Evolutionary conservation across 2,329 filamentous ascomycete genomes (phyloP).

Genomic region (Rhynchosporium secalis): DNA sequence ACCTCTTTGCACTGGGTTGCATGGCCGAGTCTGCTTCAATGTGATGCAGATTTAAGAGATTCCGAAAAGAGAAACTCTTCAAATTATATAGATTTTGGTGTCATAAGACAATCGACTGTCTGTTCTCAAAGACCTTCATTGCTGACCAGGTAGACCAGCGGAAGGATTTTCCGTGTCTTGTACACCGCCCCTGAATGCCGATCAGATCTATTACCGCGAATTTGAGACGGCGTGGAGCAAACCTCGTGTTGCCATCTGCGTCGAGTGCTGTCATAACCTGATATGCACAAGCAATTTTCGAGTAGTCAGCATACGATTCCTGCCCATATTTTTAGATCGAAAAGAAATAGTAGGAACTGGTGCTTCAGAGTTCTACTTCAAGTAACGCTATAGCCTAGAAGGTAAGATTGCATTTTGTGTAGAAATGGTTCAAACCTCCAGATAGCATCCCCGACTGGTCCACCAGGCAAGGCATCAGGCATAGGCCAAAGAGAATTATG

Average conservation of each 20-base stretch:
- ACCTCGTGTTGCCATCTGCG: slow-evolving; percentile 23
- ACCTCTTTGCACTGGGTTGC: background rate
- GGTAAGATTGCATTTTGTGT: slow-evolving; percentile 17
- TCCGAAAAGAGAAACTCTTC: background rate
- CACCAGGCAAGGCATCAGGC: slow-evolving; percentile 4
- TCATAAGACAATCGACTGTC: background rate
- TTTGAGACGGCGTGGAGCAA: background rate
- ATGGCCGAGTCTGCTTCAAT: background rate
- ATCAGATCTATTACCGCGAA: slow-evolving; percentile 7
- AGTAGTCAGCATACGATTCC: background rate
- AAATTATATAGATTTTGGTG: background rate
- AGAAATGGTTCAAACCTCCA: slow-evolving; percentile 25
- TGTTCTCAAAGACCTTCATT: background rate
- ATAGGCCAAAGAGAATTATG: slow-evolving; percentile 11
- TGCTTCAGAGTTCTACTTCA: too few relatives aligned
- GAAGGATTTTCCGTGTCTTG: slow-evolving; percentile 24
- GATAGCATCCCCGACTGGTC: slow-evolving; percentile 7
- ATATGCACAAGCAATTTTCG: slow-evolving; percentile 31
- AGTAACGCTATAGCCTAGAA: too few relatives aligned
- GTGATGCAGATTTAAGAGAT: background rate
- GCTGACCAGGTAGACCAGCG: slow-evolving; percentile 30
- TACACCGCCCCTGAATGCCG: slow-evolving; percentile 40
- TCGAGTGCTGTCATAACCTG: slow-evolving; percentile 33
- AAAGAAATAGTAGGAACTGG: background rate
- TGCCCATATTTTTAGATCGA: background rate